A percentile compares a stretch with the other conserved stretches of the same genome.
Conservation (phyloP, 805 yeast species). For the Suhomyces sp. region DNA sequence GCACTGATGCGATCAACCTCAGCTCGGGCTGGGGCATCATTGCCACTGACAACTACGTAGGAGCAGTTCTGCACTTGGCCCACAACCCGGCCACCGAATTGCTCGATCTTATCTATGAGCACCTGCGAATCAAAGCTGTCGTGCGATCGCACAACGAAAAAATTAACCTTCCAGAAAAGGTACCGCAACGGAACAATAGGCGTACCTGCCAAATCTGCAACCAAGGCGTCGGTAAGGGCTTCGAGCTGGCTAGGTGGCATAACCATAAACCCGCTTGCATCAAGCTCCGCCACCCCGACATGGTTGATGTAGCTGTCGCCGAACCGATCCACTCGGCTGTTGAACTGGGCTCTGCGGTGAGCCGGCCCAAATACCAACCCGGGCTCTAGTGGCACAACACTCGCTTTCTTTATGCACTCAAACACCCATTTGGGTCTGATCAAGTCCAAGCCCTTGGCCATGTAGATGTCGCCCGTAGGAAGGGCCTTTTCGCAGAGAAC, state of each 20-base stretch:
- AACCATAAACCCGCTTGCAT: constrained; percentile 12
- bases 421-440: constrained; percentile 69
- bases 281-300: constrained; percentile 13
- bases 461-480: constrained; percentile 26
- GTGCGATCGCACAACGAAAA: constrained; percentile 24
- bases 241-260: constrained; percentile 12
- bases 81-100: constrained; percentile 43
- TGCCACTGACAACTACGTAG: constrained; percentile 34
- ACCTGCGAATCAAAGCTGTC: constrained; percentile 4
- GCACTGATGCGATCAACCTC: constrained; percentile 15
- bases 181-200: constrained; percentile 20
- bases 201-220: constrained; percentile 10
- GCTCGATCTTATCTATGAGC: constrained; percentile 27
- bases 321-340: constrained; percentile 46
- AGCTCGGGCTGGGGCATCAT: constrained; percentile 2
- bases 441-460: constrained; percentile 52
- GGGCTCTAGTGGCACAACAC: constrained; percentile 57
- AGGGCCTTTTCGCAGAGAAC: constrained; percentile 25
- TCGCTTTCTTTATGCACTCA: constrained; percentile 51
- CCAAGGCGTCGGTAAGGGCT: constrained; percentile 5
- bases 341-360: constrained; percentile 10
- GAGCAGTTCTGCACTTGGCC: constrained; percentile 26
- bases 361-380: constrained; percentile 43
- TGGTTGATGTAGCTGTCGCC: constrained; percentile 59
- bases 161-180: constrained; percentile 33